phyloP scores from a whole-genome alignment of 345 rosid genomes.

The Sonneratia caseolaris region DNA sequence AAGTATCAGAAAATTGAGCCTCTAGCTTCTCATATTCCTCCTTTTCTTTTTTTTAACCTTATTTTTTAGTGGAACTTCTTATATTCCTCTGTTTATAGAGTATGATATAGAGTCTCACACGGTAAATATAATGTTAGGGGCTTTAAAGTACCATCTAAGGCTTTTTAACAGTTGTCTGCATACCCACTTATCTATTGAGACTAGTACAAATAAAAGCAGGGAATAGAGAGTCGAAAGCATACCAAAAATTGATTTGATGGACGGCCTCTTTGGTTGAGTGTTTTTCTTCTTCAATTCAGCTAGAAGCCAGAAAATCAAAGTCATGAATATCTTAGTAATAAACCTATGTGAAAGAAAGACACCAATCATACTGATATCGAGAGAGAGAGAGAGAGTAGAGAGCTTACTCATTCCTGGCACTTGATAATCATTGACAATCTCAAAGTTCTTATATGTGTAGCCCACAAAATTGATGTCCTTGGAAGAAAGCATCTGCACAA shows the following conservation, averaged over 20 bases:
- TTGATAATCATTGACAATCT: conserved; percentile 66
- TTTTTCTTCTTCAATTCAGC: conserved; percentile 15
- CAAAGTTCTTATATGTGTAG: conserved; percentile 71
- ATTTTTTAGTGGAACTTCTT: not conserved
- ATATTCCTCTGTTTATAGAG: not conserved
- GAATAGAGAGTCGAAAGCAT: not conserved
- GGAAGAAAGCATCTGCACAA: conserved; percentile 63
- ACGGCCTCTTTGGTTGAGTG: conserved; percentile 4
- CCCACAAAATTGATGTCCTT: conserved; percentile 74
- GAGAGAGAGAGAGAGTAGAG: conserved; percentile 8
- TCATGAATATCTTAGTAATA: not conserved
- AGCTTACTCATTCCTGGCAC: conserved; percentile 63
- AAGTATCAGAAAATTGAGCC: not conserved
- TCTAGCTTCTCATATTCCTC: not conserved
- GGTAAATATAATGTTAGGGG: not conserved
- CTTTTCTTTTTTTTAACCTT: no score
- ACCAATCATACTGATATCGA: not conserved
- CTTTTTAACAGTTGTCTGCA: not conserved
- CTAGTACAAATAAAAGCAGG: not conserved
- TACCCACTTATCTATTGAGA: not conserved
- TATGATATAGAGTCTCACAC: not conserved
- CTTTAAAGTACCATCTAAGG: not conserved
- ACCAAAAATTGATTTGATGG: conserved; percentile 8
- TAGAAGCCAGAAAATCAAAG: conserved; percentile 1
- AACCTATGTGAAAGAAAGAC: not conserved